A percentile compares a stretch with the other conserved stretches of the same genome.
Evolutionary conservation across 2,329 filamentous ascomycete genomes (phyloP).

Genomic region (Trichocomaceae sp.): DNA sequence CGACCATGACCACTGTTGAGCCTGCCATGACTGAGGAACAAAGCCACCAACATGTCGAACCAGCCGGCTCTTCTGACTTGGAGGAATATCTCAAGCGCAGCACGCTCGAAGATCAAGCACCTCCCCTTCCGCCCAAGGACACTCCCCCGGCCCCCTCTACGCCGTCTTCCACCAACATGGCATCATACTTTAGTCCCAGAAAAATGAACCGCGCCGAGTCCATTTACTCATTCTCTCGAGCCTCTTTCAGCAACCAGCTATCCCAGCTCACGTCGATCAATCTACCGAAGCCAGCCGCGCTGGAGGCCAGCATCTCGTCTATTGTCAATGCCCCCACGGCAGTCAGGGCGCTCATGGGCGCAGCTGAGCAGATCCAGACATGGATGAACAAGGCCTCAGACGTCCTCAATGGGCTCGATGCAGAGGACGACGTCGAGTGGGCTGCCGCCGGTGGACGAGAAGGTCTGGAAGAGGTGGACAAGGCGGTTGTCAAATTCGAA

Average conservation of each 20-base stretch:
- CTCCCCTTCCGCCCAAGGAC: slow-evolving; percentile 32
- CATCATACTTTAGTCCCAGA: slow-evolving; percentile 37
- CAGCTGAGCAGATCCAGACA: slow-evolving; percentile 83
- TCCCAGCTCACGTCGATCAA: slow-evolving; percentile 86
- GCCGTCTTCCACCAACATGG: slow-evolving; percentile 27
- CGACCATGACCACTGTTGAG: slow-evolving; percentile 28
- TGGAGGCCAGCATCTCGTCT: slow-evolving; percentile 75
- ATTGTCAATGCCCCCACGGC: slow-evolving; percentile 83
- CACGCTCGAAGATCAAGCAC: slow-evolving; percentile 25
- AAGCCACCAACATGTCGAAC: slow-evolving; percentile 14
- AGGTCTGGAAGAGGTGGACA: slow-evolving; percentile 51
- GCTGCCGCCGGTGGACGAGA: slow-evolving; percentile 70
- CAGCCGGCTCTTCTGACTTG: slow-evolving; percentile 29
- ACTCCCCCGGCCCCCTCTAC: slow-evolving; percentile 23
- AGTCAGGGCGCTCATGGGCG: slow-evolving; percentile 72
- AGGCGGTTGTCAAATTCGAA: slow-evolving; percentile 75
- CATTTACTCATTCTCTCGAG: slow-evolving; percentile 86
- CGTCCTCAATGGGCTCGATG: slow-evolving; percentile 80
- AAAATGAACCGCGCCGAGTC: slow-evolving; percentile 64
- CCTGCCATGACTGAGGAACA: slow-evolving; percentile 17
- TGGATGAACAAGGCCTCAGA: slow-evolving; percentile 93
- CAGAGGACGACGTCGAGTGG: slow-evolving; percentile 97
- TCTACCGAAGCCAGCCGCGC: slow-evolving; percentile 74
- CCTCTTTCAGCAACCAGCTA: slow-evolving; percentile 88
- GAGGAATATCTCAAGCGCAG: slow-evolving; percentile 38